phyloP scores from a whole-genome alignment of 2,329 filamentous ascomycete species.

The Talaromyces islandicus region DNA sequence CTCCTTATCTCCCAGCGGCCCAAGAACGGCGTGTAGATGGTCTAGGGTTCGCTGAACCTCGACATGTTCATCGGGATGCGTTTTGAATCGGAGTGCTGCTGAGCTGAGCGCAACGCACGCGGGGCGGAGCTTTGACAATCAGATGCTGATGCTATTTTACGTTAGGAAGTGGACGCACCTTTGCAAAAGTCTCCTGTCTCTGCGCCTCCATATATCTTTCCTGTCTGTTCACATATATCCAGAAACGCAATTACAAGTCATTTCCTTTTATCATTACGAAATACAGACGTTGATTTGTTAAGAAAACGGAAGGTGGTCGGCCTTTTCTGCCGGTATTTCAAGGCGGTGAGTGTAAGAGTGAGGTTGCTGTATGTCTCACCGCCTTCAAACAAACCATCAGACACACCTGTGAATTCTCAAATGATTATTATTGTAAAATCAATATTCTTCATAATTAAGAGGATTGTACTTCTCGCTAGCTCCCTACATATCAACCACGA shows the following conservation, averaged over 20 bases:
- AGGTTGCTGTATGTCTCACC: not conserved
- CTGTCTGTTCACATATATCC: not conserved
- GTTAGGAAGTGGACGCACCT: slow-evolving; percentile 21
- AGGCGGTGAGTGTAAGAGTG: slow-evolving; percentile 19
- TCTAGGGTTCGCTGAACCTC: slow-evolving; percentile 46
- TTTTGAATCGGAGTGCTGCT: slow-evolving; percentile 45
- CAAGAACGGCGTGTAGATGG: slow-evolving; percentile 33
- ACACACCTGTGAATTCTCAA: not conserved
- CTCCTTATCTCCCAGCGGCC: slow-evolving; percentile 34
- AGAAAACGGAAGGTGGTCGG: not conserved
- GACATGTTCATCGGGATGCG: slow-evolving; percentile 37
- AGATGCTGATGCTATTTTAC: slow-evolving; percentile 11
- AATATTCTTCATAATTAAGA: not conserved
- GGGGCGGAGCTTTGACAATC: slow-evolving; percentile 46
- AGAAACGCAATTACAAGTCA: not conserved
- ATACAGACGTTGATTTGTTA: not conserved
- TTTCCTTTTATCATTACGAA: not conserved
- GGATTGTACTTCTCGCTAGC: not conserved
- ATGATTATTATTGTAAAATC: not conserved
- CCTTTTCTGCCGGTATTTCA: slow-evolving; percentile 19
- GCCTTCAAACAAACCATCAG: not conserved
- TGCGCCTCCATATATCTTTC: slow-evolving; percentile 27
- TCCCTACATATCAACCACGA: not conserved
- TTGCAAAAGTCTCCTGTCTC: slow-evolving; percentile 36
- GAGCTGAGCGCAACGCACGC: slow-evolving; percentile 55